Base-by-base conservation (phyloP, 2,329 filamentous ascomycete species). In the Seiridium cupressi region DNA sequence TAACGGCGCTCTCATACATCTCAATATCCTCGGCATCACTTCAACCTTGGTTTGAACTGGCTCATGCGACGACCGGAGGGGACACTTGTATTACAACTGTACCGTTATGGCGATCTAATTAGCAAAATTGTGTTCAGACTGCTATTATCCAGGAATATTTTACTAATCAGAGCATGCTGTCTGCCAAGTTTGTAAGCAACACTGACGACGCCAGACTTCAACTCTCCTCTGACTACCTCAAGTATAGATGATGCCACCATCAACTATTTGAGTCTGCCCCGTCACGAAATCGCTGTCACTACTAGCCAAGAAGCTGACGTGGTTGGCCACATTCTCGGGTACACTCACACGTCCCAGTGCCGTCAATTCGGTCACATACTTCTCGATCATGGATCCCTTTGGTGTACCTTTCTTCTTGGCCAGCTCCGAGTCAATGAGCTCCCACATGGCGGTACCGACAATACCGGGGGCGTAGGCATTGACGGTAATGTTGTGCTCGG, bases 381-480 rank as follows among this genome's bases (percentile, higher is more conserved):
- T 83, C 69, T 81, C 80, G 59, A 87, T 82, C 11, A 79, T 82
- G 32, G 83, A 79, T 2, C 83, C 83, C 65, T 79, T 83, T 65
- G 77, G 72, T 0, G 75, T 73, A 0, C 82, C 85, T 1, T 72
- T 76, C 60, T 78, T 77, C 68, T 82, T 78, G 0, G 80, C 84
- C 38, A 89, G 63, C 60, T 82, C 81, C 63, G 84, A 81, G 62
- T 90, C 88, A 58, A 90, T 89, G 2, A 84, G 68, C 51, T 89
- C 87, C 87, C 87, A 90, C 87, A 90, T 90, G 0, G 78, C 76
- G 0, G 86, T 89, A 0, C 82, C 85, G 0, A 90, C 86, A 53
- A 90, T 88, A 0, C 88, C 88, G 0, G 88, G 88, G 0, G 85
- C 87, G 66, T 89, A 90, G 0, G 83, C 81, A 64, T 90, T 90